Evolutionary conservation across 2,329 filamentous ascomycete genomes (phyloP).

Genomic region (Arthrobotrys conoides): DNA sequence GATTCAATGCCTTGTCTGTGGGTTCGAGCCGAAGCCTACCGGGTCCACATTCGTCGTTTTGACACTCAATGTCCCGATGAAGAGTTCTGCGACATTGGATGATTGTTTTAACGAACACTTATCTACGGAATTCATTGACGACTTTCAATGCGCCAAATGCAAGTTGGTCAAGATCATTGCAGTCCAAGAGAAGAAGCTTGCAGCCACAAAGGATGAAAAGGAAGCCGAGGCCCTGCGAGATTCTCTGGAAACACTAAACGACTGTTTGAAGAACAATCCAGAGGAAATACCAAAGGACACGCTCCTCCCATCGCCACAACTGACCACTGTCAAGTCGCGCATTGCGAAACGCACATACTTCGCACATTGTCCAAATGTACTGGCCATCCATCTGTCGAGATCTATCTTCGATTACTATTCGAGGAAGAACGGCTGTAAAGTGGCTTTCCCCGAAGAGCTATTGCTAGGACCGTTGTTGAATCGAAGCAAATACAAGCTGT

Average conservation of each 20-base stretch:
- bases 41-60: slow-evolving; percentile 90
- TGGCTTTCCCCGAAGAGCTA: slow-evolving; percentile 89
- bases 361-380: slow-evolving; percentile 86
- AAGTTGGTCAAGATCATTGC: slow-evolving; percentile 84
- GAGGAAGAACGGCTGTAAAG: slow-evolving; percentile 94
- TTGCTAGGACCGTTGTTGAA: slow-evolving; percentile 84
- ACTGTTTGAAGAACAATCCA: slow-evolving; percentile 83
- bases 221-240: slow-evolving; percentile 49
- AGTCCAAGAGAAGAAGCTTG: slow-evolving; percentile 74
- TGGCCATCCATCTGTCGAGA: slow-evolving; percentile 91
- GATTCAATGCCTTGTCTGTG: slow-evolving; percentile 90
- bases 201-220: slow-evolving; percentile 64
- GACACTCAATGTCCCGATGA: slow-evolving; percentile 90
- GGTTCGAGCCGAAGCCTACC: slow-evolving; percentile 87
- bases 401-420: slow-evolving; percentile 91
- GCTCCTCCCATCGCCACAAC: slow-evolving; percentile 76
- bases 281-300: slow-evolving; percentile 82
- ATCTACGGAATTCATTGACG: slow-evolving; percentile 95
- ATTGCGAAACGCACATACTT: slow-evolving; percentile 92
- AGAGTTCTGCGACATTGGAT: slow-evolving; percentile 83
- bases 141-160: slow-evolving; percentile 95
- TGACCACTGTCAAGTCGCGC: slow-evolving; percentile 79
- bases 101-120: slow-evolving; percentile 93
- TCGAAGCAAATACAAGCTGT: slow-evolving; percentile 83
- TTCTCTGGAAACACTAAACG: slow-evolving; percentile 72